Percentiles rank a stretch among this genome's conserved stretches.
Evolutionary conservation across 163 green algal species (phyloP).

Genomic region (Coccomyxa subellipsoidea): DNA sequence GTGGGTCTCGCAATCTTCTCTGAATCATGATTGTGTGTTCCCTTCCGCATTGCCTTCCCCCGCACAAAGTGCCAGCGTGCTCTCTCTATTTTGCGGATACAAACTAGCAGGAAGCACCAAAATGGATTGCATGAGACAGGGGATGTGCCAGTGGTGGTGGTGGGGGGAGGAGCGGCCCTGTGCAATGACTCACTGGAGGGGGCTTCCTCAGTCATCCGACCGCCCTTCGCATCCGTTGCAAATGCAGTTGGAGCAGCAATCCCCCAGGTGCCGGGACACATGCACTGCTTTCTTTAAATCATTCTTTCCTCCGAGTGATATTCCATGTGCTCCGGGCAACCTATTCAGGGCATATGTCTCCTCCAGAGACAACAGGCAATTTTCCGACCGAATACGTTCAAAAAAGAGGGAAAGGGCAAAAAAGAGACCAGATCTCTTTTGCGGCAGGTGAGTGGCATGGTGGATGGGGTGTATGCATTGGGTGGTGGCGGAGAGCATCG

Average conservation of each 20-base stretch:
- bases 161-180: conserved; percentile 37
- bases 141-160: conserved; percentile 38
- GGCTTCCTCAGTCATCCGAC: conserved; percentile 20
- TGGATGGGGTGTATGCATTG: conserved; percentile 30
- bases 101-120: background rate
- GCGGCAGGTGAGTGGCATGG: conserved; percentile 27
- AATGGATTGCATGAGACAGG: background rate
- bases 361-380: background rate
- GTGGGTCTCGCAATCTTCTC: background rate
- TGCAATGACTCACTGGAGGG: conserved; percentile 33
- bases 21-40: background rate
- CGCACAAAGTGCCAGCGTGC: too few relatives aligned
- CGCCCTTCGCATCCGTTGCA: conserved; percentile 32
- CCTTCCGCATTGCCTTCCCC: too few relatives aligned
- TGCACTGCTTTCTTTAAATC: too few relatives aligned
- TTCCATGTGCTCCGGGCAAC: too few relatives aligned
- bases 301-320: too few relatives aligned
- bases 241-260: conserved; percentile 52
- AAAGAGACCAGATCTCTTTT: background rate
- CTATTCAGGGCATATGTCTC: background rate
- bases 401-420: background rate
- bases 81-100: too few relatives aligned
- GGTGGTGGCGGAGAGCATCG: conserved; percentile 12
- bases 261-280: too few relatives aligned
- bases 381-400: too few relatives aligned